Evolutionary conservation across 139 green algal genomes (phyloP), one percentile per base, ranked within the genome.

Genomic region (Picochlorum sp.): DNA sequence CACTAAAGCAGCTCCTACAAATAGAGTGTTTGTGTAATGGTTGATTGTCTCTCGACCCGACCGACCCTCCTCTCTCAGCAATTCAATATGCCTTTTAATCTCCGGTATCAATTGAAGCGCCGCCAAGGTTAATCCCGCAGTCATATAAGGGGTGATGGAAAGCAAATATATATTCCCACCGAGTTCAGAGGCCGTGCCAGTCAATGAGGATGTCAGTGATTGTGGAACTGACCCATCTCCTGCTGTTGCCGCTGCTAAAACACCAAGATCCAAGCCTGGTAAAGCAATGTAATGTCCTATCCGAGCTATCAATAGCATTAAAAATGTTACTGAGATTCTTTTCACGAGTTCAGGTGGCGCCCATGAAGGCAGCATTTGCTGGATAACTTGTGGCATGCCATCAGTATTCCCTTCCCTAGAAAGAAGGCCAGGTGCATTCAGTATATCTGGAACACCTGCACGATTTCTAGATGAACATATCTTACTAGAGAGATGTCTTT

Each of bases 271-370:
- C 7, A 65, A 20, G 3, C 58, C 58, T 20, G 58, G 58, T 65
- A 65, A 16, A n/a, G 20, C n/a, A 65, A 65, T 65, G 13, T 65
- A 52, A 23, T 65, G 58, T 23, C 58, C 58, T 18, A 65, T 26
- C 14, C 58, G 28, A 18, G 23, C 58, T 26, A 65, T 0, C 18
- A 23, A 49, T 1, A 65, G 58, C 58, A 65, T 65, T 18, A 6
- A 23, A n/a, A 65, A 20, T 7, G 20, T 65, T 11, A 65, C 58
- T 7, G 7, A 7, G 20, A 50, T 26, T 59, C 58, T 51, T 32
- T 32, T 28, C 9, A 65, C 20, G 20, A 65, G 58, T 2, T 65
- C 58, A n/a, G 20, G 23, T 8, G 58, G 58, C 18, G 57, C 6
- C 20, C 20, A 65, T 14, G n/a, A 15, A 57, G 58, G 58, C 28